Evolutionary conservation across 148 eudicot species (phyloP).

Genomic region (Heliosperma pusillum): DNA sequence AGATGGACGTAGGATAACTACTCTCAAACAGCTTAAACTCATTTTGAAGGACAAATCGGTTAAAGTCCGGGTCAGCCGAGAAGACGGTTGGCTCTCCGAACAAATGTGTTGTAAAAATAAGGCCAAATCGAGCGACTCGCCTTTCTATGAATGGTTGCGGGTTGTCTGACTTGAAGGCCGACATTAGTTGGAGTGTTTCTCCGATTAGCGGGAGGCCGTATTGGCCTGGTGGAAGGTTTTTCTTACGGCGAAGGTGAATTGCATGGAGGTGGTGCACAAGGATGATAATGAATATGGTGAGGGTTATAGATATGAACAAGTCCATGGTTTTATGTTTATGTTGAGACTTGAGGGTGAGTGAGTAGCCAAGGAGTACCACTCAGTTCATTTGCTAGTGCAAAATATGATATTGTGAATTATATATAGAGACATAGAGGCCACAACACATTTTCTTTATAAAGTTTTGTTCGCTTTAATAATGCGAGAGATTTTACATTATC

Average conservation of each 20-base stretch:
- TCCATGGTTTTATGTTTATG: background rate
- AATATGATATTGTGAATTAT: too few relatives aligned
- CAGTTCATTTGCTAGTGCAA: too few relatives aligned
- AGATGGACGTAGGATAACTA: background rate
- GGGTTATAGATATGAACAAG: background rate
- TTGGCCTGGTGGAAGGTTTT: background rate
- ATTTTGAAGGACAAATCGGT: background rate
- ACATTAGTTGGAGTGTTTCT: background rate
- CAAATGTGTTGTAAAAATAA: background rate
- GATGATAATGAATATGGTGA: background rate
- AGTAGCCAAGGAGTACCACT: too few relatives aligned
- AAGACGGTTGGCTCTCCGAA: background rate
- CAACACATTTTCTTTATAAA: too few relatives aligned
- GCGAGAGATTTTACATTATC: too few relatives aligned
- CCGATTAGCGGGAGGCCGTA: constrained; percentile 4
- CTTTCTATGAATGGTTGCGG: background rate
- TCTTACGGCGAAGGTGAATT: background rate
- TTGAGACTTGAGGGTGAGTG: too few relatives aligned
- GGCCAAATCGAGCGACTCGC: background rate
- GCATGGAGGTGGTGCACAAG: background rate
- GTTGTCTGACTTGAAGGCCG: background rate
- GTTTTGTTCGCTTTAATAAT: too few relatives aligned
- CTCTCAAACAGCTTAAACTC: constrained; percentile 1
- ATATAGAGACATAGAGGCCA: too few relatives aligned
- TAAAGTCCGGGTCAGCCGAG: background rate